Conservation (phyloP, 1,284 basidiomycete genomes). For the Malassezia pachydermatis region DNA sequence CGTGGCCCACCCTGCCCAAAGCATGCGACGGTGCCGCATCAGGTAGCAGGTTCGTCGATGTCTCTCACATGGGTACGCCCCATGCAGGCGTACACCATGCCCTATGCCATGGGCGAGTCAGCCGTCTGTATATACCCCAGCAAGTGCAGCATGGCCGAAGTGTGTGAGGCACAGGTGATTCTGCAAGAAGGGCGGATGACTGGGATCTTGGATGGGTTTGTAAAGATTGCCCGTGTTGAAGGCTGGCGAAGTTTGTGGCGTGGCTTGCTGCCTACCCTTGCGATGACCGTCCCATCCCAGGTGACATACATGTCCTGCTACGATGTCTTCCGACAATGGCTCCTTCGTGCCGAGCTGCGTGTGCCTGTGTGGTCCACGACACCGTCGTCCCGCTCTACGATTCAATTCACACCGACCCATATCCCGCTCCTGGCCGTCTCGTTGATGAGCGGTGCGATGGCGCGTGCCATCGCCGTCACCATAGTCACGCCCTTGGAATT, state of each 20-base stretch:
- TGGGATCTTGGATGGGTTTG: conserved; percentile 40
- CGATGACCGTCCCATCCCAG: conserved; percentile 80
- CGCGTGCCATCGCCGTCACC: conserved; percentile 69
- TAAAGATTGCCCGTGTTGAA: conserved; percentile 36
- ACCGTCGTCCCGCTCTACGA: background rate
- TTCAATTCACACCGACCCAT: background rate
- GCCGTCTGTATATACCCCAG: conserved; percentile 9
- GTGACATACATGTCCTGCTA: conserved; percentile 94
- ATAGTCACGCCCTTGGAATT: conserved; percentile 82
- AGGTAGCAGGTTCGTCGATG: background rate
- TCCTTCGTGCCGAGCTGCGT: conserved; percentile 22
- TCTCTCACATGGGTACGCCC: background rate
- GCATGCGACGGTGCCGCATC: conserved; percentile 3
- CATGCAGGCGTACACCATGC: background rate
- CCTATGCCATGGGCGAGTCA: background rate
- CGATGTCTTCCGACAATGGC: conserved; percentile 63
- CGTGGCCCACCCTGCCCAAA: conserved; percentile 3
- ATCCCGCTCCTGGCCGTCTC: conserved; percentile 55
- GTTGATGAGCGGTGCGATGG: conserved; percentile 68
- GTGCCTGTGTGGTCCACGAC: background rate
- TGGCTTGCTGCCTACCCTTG: conserved; percentile 42
- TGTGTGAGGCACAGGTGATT: conserved; percentile 21
- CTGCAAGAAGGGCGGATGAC: conserved; percentile 29
- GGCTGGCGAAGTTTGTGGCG: conserved; percentile 43
- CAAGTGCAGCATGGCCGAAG: conserved; percentile 7